Base-by-base conservation (phyloP, 768 basidiomycete species). In the Arthromyces matolae region DNA sequence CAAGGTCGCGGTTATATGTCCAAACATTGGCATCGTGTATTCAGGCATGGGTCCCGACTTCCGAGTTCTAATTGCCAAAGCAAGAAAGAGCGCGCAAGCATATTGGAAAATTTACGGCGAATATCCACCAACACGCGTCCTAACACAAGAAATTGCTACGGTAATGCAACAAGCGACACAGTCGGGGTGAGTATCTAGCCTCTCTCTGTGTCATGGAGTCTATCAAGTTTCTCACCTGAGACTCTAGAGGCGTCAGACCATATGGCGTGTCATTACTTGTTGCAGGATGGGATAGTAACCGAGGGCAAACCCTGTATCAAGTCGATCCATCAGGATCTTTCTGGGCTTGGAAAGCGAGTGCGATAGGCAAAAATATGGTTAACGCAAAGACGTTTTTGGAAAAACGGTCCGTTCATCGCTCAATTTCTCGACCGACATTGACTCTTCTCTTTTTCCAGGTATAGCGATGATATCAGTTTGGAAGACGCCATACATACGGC, bases 311-410 rank as follows among this genome's bases (percentile, higher is more conserved):
- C n/a, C 77, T 99, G 56, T 98, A 96, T 71, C 96, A 99, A 68
- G 94, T 99, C 34, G 96, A 99, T 71, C 96, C 96, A 32, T 96
- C 93, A 29, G 96, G 96, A 45, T 93, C 92, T 25, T 99, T 91
- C 72, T 99, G 96, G 96, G 95, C 96, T 24, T 99, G 96, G 96
- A 99, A 99, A 66, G 96, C 96, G 7, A 95, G 93, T 64, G 96
- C 96, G 9, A 99, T 98, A 59, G 96, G 96, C 32, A 99, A 99
- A 75, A 98, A 98, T 70, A 97, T 98, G 93, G 84, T 93, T 37
- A 99, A 99, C 60, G 96, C 94, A 28, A 99, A 99, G 71, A 99
- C 96, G 7, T 99, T 99, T 71, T 69, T 99, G 56, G 96, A 99
- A 71, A 99, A 99, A 71, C 84, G 96, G 92, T 51, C 47, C 39